Base-by-base conservation (phyloP, 208 protist genomes). In the Trypanosoma boissoni region DNA sequence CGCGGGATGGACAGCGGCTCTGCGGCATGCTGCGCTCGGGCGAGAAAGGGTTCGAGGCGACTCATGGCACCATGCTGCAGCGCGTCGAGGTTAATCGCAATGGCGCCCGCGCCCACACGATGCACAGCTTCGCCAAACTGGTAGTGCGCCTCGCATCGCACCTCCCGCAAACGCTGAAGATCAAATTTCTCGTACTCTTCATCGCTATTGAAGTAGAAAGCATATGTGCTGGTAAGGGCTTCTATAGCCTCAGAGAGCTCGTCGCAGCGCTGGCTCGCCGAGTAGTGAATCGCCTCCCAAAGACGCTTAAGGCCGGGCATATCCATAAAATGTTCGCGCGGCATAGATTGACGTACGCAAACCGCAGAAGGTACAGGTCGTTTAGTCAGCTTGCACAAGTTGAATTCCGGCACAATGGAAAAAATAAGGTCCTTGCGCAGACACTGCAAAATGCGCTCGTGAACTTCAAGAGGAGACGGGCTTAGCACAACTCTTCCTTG, bases 351-450 rank as follows among this genome's bases (percentile, higher is more conserved):
- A n/a, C 34, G 14, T 2, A 42, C 1, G 8, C 36, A 26, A 31
- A 21, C 28, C 8, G 24, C 10, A 36, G 9, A 42, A 7, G 50
- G 24, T n/a, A 65, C 37, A 14, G 45, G 27, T 24, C 41, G 18
- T 28, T 58, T 65, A 4, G 37, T 51, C 59, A 65, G 56, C 29
- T 65, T 32, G 24, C 48, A 37, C 5, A 65, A 39, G 16, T 23
- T 20, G 41, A 58, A 65, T 28, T 65, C 59, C 16, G 59, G 59
- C 14, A 65, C 59, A 21, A 65, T 36, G n/a, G 12, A 42, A 28
- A 14, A 56, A 49, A 65, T 65, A 1, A 65, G 39, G n/a, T 65
- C 59, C 36, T 65, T 56, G 24, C 58, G 56, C 21, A 56, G 2
- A 21, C 50, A 3, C 14, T 31, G 27, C 50, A 65, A 51, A 2